Evolutionary conservation across 495 filamentous ascomycete species (phyloP).

Genomic region (Podospora pseudoanserina): DNA sequence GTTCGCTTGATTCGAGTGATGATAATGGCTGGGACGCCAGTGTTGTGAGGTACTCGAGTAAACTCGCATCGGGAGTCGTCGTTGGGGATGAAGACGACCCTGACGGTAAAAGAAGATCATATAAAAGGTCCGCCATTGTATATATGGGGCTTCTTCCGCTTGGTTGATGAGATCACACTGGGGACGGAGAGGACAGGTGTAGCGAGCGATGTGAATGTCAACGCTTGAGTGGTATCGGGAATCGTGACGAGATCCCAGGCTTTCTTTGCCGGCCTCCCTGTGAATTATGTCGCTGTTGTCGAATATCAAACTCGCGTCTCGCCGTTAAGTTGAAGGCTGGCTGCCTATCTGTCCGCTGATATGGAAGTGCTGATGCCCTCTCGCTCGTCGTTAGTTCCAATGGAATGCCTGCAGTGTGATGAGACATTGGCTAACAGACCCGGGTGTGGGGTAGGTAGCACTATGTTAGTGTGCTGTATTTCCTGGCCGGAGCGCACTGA

Average conservation of each 20-base stretch:
- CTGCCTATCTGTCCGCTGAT: no score
- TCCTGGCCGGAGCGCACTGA: background rate
- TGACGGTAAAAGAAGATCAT: slow-evolving; percentile 29
- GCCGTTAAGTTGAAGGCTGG: background rate
- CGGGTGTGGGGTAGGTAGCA: background rate
- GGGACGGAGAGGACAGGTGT: background rate
- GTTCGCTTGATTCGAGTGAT: slow-evolving; percentile 69
- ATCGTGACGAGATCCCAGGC: background rate
- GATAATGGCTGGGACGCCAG: slow-evolving; percentile 75
- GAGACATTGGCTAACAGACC: background rate
- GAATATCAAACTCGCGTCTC: background rate
- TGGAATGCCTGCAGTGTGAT: background rate
- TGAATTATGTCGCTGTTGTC: background rate
- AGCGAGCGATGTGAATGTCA: background rate
- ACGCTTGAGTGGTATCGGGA: background rate
- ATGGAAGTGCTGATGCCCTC: no score
- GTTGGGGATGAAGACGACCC: slow-evolving; percentile 16
- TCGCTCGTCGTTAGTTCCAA: background rate
- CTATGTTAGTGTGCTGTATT: background rate
- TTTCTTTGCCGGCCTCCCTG: background rate
- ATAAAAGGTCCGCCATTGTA: slow-evolving; percentile 35
- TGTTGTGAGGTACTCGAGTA: slow-evolving; percentile 74
- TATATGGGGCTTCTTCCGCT: no score
- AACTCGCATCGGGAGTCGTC: slow-evolving; percentile 58
- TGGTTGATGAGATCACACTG: background rate